phyloP scores from a whole-genome alignment of 2,329 filamentous ascomycete genomes.

The Trichoderma oligosporum region DNA sequence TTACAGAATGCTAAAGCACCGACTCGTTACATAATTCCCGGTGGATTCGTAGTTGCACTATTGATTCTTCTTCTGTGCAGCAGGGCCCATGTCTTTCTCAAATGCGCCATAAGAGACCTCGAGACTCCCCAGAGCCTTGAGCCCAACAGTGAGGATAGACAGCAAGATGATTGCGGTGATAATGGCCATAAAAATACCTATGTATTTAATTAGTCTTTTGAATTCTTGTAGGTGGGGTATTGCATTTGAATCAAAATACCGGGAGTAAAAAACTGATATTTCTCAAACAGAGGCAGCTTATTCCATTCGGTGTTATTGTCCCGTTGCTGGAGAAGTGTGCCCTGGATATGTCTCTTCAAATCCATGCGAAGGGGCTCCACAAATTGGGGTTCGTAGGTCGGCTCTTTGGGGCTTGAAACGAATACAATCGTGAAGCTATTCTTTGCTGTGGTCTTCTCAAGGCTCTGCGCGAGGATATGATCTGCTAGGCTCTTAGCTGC shows the following conservation, averaged over 20 bases:
- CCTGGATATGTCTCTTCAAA: constrained; percentile 59
- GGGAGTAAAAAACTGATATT: constrained; percentile 90
- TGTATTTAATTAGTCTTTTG: constrained; percentile 16
- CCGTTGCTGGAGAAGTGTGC: constrained; percentile 31
- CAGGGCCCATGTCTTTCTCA: constrained; percentile 91
- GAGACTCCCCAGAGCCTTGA: constrained; percentile 72
- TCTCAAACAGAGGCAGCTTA: constrained; percentile 69
- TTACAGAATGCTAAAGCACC: constrained; percentile 19
- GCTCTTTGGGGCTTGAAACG: constrained; percentile 57
- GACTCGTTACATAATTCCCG: neutral
- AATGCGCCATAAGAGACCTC: constrained; percentile 93
- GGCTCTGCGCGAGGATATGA: constrained; percentile 48
- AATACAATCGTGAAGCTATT: constrained; percentile 72
- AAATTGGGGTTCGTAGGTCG: constrained; percentile 63
- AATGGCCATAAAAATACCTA: constrained; percentile 86
- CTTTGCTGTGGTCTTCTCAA: constrained; percentile 38
- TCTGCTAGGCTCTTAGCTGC: constrained; percentile 32
- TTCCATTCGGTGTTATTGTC: constrained; percentile 40
- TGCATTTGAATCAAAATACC: too few relatives aligned
- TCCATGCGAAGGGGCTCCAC: constrained; percentile 64
- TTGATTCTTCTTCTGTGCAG: constrained; percentile 72
- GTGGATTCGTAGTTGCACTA: constrained; percentile 22
- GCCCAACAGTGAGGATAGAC: constrained; percentile 71
- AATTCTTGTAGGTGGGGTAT: too few relatives aligned
- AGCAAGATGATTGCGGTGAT: constrained; percentile 67